phyloP scores from a whole-genome alignment of 2,329 filamentous ascomycete genomes.

The Xylaria multiplex region DNA sequence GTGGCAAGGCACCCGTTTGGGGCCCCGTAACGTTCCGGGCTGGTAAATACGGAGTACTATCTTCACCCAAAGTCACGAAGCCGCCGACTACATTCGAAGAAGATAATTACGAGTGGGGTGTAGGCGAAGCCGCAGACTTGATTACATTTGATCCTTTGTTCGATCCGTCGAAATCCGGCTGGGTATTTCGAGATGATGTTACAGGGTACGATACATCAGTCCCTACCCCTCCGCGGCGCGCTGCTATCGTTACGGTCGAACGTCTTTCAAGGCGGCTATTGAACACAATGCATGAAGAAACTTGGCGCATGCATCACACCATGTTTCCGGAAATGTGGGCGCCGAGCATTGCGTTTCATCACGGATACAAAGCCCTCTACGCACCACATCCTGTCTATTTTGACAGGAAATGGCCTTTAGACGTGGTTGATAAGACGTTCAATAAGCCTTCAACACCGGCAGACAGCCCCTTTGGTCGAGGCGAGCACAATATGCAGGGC shows the following conservation, averaged over 20 bases:
- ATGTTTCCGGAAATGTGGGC: constrained; percentile 73
- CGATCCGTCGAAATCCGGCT: constrained; percentile 64
- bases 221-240: constrained; percentile 66
- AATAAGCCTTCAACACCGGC: constrained; percentile 65
- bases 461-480: constrained; percentile 66
- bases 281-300: constrained; percentile 68
- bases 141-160: constrained; percentile 70
- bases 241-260: constrained; percentile 65
- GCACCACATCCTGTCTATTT: constrained; percentile 76
- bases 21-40: constrained; percentile 58
- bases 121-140: constrained; percentile 67
- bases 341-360: constrained; percentile 64
- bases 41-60: constrained; percentile 61
- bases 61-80: constrained; percentile 64
- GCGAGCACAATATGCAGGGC: constrained; percentile 74
- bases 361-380: constrained; percentile 89
- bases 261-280: constrained; percentile 64
- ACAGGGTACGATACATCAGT: constrained; percentile 62
- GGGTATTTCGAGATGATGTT: constrained; percentile 66
- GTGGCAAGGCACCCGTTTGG: constrained; percentile 63
- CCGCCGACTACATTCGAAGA: constrained; percentile 71
- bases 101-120: constrained; percentile 70
- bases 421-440: constrained; percentile 70
- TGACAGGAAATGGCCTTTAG: constrained; percentile 67
- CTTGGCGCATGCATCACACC: constrained; percentile 58